phyloP scores from a whole-genome alignment of 352 stramenopile species.

The Pythium monospermum region DNA sequence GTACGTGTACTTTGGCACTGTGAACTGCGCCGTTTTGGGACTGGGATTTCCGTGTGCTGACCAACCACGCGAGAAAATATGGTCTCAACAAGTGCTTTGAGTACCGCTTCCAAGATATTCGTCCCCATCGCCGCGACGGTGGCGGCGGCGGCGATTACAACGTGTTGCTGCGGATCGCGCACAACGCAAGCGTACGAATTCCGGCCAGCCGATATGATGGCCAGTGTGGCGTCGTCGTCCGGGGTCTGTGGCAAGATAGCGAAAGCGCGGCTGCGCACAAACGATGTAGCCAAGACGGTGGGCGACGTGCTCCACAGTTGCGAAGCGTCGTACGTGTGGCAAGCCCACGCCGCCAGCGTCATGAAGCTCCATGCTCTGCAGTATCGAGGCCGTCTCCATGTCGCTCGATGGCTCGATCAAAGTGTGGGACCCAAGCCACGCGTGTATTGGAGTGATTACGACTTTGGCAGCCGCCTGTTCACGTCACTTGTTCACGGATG shows the following conservation, averaged over 20 bases:
- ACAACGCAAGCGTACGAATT: slow-evolving; percentile 29
- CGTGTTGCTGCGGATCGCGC: slow-evolving; percentile 22
- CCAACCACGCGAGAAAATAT: slow-evolving; percentile 14
- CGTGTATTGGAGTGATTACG: slow-evolving; percentile 46
- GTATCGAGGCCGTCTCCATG: slow-evolving; percentile 37
- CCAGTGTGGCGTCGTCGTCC: too few relatives aligned
- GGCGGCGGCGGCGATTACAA: slow-evolving; percentile 15
- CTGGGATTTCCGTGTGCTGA: slow-evolving; percentile 26
- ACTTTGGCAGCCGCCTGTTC: slow-evolving; percentile 12
- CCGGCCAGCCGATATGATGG: too few relatives aligned
- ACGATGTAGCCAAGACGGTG: too few relatives aligned
- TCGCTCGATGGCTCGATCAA: slow-evolving; percentile 39
- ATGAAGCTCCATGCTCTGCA: slow-evolving; percentile 30
- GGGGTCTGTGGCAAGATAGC: background rate
- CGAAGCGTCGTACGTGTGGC: slow-evolving; percentile 30
- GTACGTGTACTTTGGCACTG: slow-evolving; percentile 5
- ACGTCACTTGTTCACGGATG: slow-evolving; percentile 17
- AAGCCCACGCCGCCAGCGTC: slow-evolving; percentile 34
- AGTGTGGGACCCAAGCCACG: slow-evolving; percentile 37
- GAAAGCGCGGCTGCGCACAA: too few relatives aligned
- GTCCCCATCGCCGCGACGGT: background rate
- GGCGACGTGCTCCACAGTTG: slow-evolving; percentile 18
- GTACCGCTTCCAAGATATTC: slow-evolving; percentile 7
- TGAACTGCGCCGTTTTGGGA: slow-evolving; percentile 7
- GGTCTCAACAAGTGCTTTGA: slow-evolving; percentile 16